phyloP scores from a whole-genome alignment of 73 alveolate species.

The Durusdinium trenchii region DNA sequence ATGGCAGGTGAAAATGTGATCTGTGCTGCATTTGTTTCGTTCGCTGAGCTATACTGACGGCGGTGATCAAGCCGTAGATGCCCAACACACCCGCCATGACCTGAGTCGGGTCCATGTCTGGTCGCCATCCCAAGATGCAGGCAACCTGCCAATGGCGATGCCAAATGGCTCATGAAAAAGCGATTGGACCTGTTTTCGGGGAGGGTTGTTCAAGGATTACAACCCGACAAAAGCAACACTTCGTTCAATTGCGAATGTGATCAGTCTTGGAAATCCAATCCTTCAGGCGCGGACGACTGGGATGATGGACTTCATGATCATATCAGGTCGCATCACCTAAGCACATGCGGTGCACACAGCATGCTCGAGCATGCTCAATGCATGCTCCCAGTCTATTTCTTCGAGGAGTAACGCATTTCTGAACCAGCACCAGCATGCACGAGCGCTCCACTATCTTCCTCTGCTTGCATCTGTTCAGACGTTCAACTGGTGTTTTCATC shows the following conservation, averaged over 20 bases:
- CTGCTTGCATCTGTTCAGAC: too few species aligned
- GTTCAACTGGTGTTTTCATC: too few species aligned
- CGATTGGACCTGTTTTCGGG: not conserved
- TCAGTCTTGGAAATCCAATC: not conserved
- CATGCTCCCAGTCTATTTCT: too few species aligned
- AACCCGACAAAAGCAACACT: not conserved
- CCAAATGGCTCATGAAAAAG: not conserved
- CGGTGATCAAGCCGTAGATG: slow-evolving; percentile 99
- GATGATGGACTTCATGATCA: slow-evolving; percentile 99
- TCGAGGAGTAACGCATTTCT: too few species aligned
- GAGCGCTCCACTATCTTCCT: too few species aligned
- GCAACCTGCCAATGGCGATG: not conserved
- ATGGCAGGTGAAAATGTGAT: too few species aligned
- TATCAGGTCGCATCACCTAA: slow-evolving; percentile 98
- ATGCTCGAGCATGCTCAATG: too few species aligned
- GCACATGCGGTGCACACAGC: too few species aligned
- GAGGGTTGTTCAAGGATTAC: not conserved
- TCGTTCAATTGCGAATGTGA: not conserved
- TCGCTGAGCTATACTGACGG: too few species aligned
- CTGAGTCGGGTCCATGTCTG: not conserved
- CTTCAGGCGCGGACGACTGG: slow-evolving; percentile 98
- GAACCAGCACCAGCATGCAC: too few species aligned
- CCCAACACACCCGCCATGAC: slow-evolving; percentile 99
- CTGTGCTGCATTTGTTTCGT: too few species aligned
- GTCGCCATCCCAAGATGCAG: not conserved